These are phyloP conservation scores for Paramecium caudatum DNA, from an alignment of 73 alveolate species.

Conservation along the genomic window DNA sequence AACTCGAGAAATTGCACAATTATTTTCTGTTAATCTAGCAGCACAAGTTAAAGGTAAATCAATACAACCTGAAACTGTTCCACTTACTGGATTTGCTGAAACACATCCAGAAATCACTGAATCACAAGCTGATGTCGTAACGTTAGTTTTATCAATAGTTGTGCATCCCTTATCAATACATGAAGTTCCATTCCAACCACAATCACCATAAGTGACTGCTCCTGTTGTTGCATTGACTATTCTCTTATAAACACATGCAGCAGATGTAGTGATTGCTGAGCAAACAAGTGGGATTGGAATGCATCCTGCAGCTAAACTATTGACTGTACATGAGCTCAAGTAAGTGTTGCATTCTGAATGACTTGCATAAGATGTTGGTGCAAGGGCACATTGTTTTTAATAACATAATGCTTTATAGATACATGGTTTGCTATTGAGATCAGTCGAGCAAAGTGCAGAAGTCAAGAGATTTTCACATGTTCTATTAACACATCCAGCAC, in stretches of 20 bases:
- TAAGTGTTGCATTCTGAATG: not conserved
- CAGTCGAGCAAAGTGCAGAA: not conserved
- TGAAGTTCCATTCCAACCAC: conserved; percentile 6
- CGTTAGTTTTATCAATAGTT: not conserved
- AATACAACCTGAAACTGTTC: not conserved
- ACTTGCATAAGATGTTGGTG: not conserved
- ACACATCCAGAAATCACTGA: not conserved
- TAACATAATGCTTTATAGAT: not conserved
- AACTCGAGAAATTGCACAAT: not conserved
- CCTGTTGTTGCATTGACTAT: not conserved
- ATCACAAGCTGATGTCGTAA: not conserved
- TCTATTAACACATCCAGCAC: not conserved
- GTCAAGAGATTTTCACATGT: not conserved
- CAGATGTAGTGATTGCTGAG: not conserved
- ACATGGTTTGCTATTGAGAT: not conserved
- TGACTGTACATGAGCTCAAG: not conserved
- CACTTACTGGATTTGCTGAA: not conserved
- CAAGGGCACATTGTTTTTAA: not conserved
- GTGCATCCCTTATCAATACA: not conserved
- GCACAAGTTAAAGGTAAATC: not conserved
- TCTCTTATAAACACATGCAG: not conserved
- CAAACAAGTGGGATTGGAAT: not conserved
- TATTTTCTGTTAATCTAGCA: not conserved
- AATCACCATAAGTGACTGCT: not conserved
- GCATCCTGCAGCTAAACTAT: not conserved